Evolutionary conservation across 1,139 yeast genomes (phyloP).

Genomic region (Taphrina communis): DNA sequence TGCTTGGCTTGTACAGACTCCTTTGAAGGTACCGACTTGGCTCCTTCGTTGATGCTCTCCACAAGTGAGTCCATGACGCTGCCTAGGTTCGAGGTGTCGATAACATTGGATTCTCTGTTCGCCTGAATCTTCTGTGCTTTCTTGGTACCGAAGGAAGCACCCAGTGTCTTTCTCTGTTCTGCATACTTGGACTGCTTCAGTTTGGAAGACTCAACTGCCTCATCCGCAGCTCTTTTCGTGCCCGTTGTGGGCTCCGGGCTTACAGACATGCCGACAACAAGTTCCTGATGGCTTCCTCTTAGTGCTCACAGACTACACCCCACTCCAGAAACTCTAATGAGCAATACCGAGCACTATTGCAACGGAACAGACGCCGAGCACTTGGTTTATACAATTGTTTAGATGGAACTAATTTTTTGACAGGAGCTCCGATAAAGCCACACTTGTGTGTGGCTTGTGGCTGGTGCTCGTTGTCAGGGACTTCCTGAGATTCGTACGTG

Average conservation of each 20-base stretch:
- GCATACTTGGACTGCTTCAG: slow-evolving; percentile 24
- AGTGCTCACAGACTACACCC: background rate
- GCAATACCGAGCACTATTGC: too few relatives aligned
- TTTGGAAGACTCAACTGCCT: slow-evolving; percentile 20
- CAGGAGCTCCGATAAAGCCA: slow-evolving; percentile 11
- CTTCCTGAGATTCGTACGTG: too few relatives aligned
- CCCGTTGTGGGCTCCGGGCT: slow-evolving; percentile 22
- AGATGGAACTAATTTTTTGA: slow-evolving; percentile 5
- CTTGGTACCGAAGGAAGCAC: slow-evolving; percentile 96
- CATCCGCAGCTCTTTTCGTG: slow-evolving; percentile 32
- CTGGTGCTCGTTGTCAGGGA: background rate
- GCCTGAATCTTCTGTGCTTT: slow-evolving; percentile 90
- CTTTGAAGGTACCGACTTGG: slow-evolving; percentile 74
- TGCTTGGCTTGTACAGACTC: slow-evolving; percentile 54
- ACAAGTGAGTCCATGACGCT: slow-evolving; percentile 79
- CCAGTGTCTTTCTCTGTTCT: slow-evolving; percentile 75
- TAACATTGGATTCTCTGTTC: slow-evolving; percentile 78
- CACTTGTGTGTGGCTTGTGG: slow-evolving; percentile 1
- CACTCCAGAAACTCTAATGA: background rate
- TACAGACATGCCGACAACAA: background rate
- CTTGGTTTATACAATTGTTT: background rate
- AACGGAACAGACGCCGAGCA: too few relatives aligned
- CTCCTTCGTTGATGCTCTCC: slow-evolving; percentile 73
- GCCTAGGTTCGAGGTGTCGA: slow-evolving; percentile 80
- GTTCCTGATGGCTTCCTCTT: background rate